phyloP scores from a whole-genome alignment of 345 rosid species.

The Luvunga scandens region DNA sequence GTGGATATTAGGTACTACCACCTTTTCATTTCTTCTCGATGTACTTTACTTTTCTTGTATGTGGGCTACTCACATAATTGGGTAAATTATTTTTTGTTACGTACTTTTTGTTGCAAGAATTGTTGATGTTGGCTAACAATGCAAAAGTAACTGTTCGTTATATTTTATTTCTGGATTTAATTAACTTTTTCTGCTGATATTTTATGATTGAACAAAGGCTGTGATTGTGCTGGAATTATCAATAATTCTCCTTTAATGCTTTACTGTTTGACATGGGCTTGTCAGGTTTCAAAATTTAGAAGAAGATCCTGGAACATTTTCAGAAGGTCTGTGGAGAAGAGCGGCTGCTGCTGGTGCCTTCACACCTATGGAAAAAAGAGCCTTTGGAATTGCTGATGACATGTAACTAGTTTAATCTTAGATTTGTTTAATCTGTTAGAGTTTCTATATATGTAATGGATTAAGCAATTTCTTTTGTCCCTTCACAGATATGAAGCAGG shows the following conservation, averaged over 20 bases:
- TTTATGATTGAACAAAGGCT: not conserved
- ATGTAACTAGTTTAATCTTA: constrained; percentile 44
- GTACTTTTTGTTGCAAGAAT: not conserved
- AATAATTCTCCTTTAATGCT: not conserved
- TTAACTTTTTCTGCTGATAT: not conserved
- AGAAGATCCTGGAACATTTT: constrained; percentile 49
- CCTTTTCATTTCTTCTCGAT: constrained; percentile 1
- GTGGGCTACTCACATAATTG: not conserved
- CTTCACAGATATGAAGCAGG: constrained; percentile 83
- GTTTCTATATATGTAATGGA: not conserved
- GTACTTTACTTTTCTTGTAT: not conserved
- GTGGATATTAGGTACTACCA: constrained; percentile 66
- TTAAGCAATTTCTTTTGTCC: constrained; percentile 19
- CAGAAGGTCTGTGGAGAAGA: constrained; percentile 90
- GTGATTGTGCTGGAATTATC: not conserved
- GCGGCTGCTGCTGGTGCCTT: constrained; percentile 79
- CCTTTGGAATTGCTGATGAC: constrained; percentile 96
- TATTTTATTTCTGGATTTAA: not conserved
- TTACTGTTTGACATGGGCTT: constrained; percentile 6
- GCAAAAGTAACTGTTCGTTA: not conserved
- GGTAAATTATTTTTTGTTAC: not conserved
- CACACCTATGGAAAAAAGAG: constrained; percentile 71
- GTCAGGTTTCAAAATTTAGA: constrained; percentile 55
- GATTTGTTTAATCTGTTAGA: not conserved
- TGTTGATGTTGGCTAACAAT: not conserved